Base-by-base conservation (phyloP, 495 filamentous ascomycete species). In the Xylaria acuta region DNA sequence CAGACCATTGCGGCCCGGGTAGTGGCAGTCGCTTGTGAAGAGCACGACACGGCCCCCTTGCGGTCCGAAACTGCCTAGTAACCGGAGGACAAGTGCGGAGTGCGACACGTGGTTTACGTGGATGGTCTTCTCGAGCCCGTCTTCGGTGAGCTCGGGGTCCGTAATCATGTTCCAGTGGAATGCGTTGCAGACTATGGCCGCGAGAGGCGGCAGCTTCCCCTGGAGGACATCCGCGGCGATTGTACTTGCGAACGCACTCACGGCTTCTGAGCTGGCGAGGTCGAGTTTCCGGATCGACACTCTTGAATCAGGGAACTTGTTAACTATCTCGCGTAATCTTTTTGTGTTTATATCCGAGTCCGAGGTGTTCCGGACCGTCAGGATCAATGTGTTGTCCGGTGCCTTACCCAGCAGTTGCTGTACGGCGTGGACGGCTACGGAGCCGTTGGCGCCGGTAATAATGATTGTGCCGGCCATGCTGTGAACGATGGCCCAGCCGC, bases 61-160 rank as follows among this genome's bases (percentile, higher is more conserved):
- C 3, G 70, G 66, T 22, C 81, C 74, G 75, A 86, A 85, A 71
- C 80, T 82, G 14, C 77, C 80, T 0, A 87, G 77, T 9, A 86
- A 78, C 36, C 79, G 81, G 36, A 86, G 76, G 25, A 86, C 74
- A 36, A 87, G 65, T 1, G 85, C 76, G 20, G 76, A 81, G 65
- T 87, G 84, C 0, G 84, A 77, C 54, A 86, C 70, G 67, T 87
- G 83, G 54, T 77, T 80, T 20, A 86, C 81, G 66, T 85, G 82
- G 20, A 86, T 81, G 20, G 79, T 82, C 43, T 79, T 80, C 70
- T 88, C 86, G 25, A 79, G 80, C 7, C 82, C 80, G 68, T 86
- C 85, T 2, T 47, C 69, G 0, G 83, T 85, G 40, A 81, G 76
- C 56, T 84, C 80, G 30, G 78, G 73, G 8, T 79, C 77, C 16